Conservation (phyloP, 2,329 filamentous ascomycete genomes). For the Claviceps pazoutovae region DNA sequence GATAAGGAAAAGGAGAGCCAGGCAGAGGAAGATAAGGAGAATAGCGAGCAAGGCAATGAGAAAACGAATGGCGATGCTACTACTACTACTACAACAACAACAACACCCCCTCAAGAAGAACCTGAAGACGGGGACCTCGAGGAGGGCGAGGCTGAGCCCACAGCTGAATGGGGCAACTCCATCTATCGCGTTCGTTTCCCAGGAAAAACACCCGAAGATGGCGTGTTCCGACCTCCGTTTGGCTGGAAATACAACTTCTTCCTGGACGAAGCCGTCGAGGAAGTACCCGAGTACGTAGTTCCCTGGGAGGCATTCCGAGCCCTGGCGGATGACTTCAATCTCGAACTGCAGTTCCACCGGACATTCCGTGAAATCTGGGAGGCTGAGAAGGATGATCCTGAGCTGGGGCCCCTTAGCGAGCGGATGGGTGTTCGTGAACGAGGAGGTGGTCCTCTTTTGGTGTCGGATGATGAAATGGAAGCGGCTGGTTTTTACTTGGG, state of each 20-base stretch:
- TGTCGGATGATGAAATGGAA: conserved; percentile 80
- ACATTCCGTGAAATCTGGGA: conserved; percentile 85
- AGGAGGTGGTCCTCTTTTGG: conserved; percentile 49
- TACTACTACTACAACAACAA: not conserved
- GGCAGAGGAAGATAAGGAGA: not conserved
- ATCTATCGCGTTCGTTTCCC: conserved; percentile 89
- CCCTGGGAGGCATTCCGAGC: conserved; percentile 97
- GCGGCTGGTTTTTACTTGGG: conserved; percentile 84
- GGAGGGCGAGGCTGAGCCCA: conserved; percentile 48
- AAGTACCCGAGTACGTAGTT: conserved; percentile 93
- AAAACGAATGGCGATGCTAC: conserved; percentile 7
- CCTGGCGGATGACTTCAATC: conserved; percentile 88
- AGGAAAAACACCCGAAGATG: conserved; percentile 67
- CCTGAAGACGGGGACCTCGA: conserved; percentile 34
- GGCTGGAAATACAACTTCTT: conserved; percentile 98
- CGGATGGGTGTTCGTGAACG: conserved; percentile 85
- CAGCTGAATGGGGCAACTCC: conserved; percentile 78
- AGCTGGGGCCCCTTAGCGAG: conserved; percentile 74
- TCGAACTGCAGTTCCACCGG: conserved; percentile 89
- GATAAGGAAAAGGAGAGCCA: not conserved
- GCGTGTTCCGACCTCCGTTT: conserved; percentile 84
- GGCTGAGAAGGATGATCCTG: conserved; percentile 71
- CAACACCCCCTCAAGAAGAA: conserved; percentile 13
- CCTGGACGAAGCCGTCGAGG: conserved; percentile 88
- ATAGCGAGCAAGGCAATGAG: conserved; percentile 1